Evolutionary conservation across 768 basidiomycete species (phyloP).

Genomic region (Rhizopogon rudus): DNA sequence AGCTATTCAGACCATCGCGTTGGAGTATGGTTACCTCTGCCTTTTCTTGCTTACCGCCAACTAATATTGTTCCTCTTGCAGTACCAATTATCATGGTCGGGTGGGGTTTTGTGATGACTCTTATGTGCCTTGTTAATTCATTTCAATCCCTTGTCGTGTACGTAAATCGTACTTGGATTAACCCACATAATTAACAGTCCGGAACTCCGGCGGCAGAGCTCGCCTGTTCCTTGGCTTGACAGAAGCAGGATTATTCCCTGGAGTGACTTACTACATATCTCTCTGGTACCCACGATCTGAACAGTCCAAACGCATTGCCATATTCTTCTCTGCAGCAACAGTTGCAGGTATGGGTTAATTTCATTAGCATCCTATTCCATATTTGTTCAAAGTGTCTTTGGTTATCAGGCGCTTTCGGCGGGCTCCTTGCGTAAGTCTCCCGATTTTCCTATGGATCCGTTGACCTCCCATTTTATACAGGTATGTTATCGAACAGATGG

Average conservation of each 20-base stretch:
- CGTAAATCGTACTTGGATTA: conserved; percentile 6
- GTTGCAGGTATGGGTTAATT: conserved; percentile 34
- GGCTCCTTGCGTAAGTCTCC: conserved; percentile 38
- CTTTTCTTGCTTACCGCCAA: neutral
- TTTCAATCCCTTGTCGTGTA: conserved; percentile 27
- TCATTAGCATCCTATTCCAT: neutral
- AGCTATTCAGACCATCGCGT: conserved; percentile 29
- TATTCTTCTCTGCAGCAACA: conserved; percentile 63
- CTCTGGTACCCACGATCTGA: conserved; percentile 59
- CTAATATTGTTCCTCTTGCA: conserved; percentile 17
- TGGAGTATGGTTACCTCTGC: conserved; percentile 25
- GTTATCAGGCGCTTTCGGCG: conserved; percentile 37
- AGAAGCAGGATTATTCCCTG: conserved; percentile 42
- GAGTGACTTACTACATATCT: conserved; percentile 42
- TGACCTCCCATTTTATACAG: conserved; percentile 12
- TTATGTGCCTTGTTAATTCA: conserved; percentile 34
- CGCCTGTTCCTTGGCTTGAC: conserved; percentile 42
- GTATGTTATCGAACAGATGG: conserved; percentile 28
- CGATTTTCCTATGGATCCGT: neutral
- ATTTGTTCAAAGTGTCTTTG: neutral
- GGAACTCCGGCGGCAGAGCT: conserved; percentile 16
- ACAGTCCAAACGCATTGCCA: conserved; percentile 51
- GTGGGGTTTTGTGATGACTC: conserved; percentile 35
- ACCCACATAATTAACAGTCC: neutral
- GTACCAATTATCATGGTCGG: conserved; percentile 35